A percentile compares a stretch with the other conserved stretches of the same genome.
phyloP scores from a whole-genome alignment of 2,329 filamentous ascomycete genomes.

The Trichoderma afroharzianum region DNA sequence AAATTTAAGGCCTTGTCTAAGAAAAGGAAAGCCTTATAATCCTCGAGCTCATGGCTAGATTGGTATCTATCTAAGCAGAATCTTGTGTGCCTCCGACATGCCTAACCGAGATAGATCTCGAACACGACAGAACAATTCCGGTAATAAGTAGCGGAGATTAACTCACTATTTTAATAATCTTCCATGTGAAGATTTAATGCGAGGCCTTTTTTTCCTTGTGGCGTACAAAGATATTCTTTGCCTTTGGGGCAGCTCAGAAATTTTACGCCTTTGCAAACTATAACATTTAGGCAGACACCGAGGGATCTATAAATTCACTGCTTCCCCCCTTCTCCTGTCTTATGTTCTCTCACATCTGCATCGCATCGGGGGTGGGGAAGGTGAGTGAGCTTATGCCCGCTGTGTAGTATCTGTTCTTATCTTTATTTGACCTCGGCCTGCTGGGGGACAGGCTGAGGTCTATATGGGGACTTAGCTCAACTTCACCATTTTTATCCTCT shows the following conservation, averaged over 20 bases:
- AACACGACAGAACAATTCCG: neutral
- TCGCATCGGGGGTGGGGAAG: neutral
- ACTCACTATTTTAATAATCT: neutral
- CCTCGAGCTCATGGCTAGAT: neutral
- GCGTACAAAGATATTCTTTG: neutral
- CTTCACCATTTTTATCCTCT: neutral
- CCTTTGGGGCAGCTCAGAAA: neutral
- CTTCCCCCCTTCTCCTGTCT: neutral
- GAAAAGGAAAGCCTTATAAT: neutral
- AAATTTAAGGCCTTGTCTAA: neutral
- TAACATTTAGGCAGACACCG: neutral
- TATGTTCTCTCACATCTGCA: neutral
- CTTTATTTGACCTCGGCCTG: neutral
- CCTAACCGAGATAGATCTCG: rapidly evolving
- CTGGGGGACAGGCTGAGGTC: neutral
- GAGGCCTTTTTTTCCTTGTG: neutral
- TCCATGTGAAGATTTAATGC: neutral
- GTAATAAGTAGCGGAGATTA: neutral
- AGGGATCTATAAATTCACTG: neutral
- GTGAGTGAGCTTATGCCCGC: neutral
- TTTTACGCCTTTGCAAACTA: neutral
- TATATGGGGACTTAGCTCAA: neutral
- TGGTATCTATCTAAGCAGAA: neutral
- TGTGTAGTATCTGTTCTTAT: neutral
- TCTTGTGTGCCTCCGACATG: neutral